Conservation (phyloP, 2,329 filamentous ascomycete genomes). For the Sphaerulina vaccinii region DNA sequence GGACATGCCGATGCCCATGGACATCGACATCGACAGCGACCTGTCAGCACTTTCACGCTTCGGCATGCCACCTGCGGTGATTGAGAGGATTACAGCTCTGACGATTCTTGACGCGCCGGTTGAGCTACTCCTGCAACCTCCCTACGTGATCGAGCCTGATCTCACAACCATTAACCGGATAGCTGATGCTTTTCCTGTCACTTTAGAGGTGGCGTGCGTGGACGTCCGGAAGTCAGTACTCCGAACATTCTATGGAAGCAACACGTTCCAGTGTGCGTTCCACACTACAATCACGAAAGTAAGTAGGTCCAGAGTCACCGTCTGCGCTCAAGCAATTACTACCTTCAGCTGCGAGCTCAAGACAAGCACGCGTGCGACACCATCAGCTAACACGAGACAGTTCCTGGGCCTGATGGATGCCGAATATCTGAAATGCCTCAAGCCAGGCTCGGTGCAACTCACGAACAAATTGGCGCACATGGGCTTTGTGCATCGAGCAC, state of each 20-base stretch:
- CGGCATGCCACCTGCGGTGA: too few relatives aligned
- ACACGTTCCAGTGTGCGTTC: conserved; percentile 9
- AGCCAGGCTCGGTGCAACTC: conserved; percentile 5
- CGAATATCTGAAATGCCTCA: background rate
- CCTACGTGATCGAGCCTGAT: background rate
- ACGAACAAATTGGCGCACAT: conserved; percentile 5
- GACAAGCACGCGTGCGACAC: background rate
- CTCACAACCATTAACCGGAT: background rate
- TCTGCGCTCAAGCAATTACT: too few relatives aligned
- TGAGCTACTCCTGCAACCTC: background rate
- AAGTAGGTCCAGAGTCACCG: too few relatives aligned
- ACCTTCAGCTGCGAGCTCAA: too few relatives aligned
- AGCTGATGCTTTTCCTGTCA: too few relatives aligned
- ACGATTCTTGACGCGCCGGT: too few relatives aligned
- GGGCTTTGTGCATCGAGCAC: conserved; percentile 5
- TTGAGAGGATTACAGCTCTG: too few relatives aligned
- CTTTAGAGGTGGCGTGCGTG: too few relatives aligned
- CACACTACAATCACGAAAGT: conserved; percentile 10
- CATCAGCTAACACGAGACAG: background rate
- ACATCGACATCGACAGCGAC: background rate
- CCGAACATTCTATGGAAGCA: conserved; percentile 1
- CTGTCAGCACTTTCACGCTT: too few relatives aligned
- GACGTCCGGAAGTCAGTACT: background rate
- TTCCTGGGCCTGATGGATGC: conserved; percentile 2
- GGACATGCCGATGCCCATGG: background rate